Evolutionary conservation across 345 rosid genomes (phyloP).

Genomic region (Aurinia saxatilis): DNA sequence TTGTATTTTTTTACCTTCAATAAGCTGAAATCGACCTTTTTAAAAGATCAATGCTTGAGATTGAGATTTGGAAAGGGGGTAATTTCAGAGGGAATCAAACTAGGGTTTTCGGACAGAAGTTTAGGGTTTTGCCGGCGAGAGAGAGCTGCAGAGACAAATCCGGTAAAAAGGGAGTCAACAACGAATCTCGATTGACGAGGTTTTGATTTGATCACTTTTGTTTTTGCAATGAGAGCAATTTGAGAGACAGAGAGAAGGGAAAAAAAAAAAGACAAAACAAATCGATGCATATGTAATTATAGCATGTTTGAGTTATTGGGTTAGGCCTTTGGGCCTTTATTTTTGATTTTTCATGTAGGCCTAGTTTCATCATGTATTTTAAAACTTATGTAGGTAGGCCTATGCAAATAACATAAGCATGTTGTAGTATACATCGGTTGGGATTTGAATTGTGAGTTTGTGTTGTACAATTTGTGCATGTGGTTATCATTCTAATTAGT

Average conservation of each 20-base stretch:
- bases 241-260: neutral
- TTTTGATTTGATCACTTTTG: neutral
- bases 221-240: neutral
- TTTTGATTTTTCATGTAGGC: too few relatives aligned
- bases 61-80: slow-evolving; percentile 2
- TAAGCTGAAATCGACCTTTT: slow-evolving; percentile 3
- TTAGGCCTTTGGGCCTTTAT: too few relatives aligned
- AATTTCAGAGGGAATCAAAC: neutral
- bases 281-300: neutral
- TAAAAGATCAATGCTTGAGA: too few relatives aligned
- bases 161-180: slow-evolving; percentile 19
- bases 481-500: too few relatives aligned
- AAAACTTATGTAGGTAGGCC: too few relatives aligned
- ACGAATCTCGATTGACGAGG: slow-evolving; percentile 9
- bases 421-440: too few relatives aligned
- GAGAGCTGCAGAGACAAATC: too few relatives aligned
- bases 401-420: too few relatives aligned
- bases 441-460: too few relatives aligned
- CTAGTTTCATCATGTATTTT: too few relatives aligned
- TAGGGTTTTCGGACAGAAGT: slow-evolving; percentile 4
- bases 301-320: too few relatives aligned
- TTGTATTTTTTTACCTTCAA: slow-evolving; percentile 3
- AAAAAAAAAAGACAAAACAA: neutral
- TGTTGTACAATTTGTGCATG: too few relatives aligned
- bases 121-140: slow-evolving; percentile 15